phyloP scores from a whole-genome alignment of 148 eudicot genomes.

The Silene conica region DNA sequence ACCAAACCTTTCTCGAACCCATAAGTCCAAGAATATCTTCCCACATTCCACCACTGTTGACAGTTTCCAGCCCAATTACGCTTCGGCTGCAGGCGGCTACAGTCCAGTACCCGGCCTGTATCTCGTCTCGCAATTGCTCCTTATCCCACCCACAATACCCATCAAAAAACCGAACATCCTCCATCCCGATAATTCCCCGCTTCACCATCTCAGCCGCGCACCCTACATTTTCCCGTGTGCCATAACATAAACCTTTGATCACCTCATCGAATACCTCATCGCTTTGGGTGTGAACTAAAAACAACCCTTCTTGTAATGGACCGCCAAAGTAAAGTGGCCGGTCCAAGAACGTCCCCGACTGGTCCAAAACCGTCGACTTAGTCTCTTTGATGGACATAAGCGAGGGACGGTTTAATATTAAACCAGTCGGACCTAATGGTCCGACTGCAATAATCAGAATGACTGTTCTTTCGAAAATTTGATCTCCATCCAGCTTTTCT shows the following conservation, averaged over 20 bases:
- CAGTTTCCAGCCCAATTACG: conserved; percentile 54
- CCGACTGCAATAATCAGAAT: conserved; percentile 65
- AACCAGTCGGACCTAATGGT: conserved; percentile 70
- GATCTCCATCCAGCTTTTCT: conserved; percentile 91
- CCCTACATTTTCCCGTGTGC: conserved; percentile 72
- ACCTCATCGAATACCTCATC: conserved; percentile 63
- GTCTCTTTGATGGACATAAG: conserved; percentile 93
- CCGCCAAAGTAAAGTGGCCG: conserved; percentile 77
- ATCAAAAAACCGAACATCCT: conserved; percentile 71
- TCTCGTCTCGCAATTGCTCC: conserved; percentile 75
- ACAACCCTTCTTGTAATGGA: conserved; percentile 72
- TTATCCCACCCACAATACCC: conserved; percentile 94
- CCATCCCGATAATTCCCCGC: conserved; percentile 55
- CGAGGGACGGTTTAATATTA: conserved; percentile 81
- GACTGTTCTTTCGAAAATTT: conserved; percentile 83
- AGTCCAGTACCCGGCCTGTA: conserved; percentile 75
- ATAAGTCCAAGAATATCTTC: conserved; percentile 76
- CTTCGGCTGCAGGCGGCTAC: conserved; percentile 75
- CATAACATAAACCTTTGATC: conserved; percentile 68
- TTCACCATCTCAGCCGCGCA: conserved; percentile 90
- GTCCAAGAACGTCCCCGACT: conserved; percentile 53
- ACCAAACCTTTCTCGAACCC: conserved; percentile 66
- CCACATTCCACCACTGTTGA: conserved; percentile 66
- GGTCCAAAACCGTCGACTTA: conserved; percentile 48
- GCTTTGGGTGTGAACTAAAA: conserved; percentile 43